Evolutionary conservation across 2,329 filamentous ascomycete species (phyloP).

Genomic region (Pseudocercospora musae): DNA sequence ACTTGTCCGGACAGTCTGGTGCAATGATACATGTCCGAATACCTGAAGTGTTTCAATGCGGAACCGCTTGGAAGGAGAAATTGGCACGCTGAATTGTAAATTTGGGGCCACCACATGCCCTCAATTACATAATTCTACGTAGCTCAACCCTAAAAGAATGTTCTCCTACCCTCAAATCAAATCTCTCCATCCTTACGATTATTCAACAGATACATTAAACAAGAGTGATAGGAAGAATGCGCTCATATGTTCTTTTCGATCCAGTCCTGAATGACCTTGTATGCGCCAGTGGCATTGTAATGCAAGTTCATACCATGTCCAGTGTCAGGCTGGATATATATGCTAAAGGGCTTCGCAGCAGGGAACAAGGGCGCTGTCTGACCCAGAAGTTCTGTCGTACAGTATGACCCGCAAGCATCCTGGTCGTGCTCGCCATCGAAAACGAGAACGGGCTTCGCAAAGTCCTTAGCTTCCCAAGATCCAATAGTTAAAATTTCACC

Average conservation of each 20-base stretch:
- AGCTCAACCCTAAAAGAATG: not conserved
- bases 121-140: not conserved
- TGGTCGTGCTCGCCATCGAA: constrained; percentile 30
- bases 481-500: constrained; percentile 29
- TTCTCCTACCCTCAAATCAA: not conserved
- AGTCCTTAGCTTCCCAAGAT: constrained; percentile 24
- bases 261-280: constrained; percentile 9
- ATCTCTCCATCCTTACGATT: not conserved
- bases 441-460: constrained; percentile 33
- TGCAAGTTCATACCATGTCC: constrained; percentile 38
- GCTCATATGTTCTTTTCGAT: constrained; percentile 3
- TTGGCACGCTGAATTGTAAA: not conserved
- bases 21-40: not conserved
- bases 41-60: not conserved
- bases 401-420: constrained; percentile 38
- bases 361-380: constrained; percentile 28
- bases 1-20: not conserved
- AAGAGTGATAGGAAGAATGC: not conserved
- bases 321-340: constrained; percentile 37
- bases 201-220: not conserved
- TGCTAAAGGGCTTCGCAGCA: constrained; percentile 28
- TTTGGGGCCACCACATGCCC: not conserved
- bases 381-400: constrained; percentile 29
- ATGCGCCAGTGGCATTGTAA: constrained; percentile 36
- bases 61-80: too few species aligned